Evolutionary conservation across 495 filamentous ascomycete genomes (phyloP).

Genomic region (Podospora pseudopauciseta): DNA sequence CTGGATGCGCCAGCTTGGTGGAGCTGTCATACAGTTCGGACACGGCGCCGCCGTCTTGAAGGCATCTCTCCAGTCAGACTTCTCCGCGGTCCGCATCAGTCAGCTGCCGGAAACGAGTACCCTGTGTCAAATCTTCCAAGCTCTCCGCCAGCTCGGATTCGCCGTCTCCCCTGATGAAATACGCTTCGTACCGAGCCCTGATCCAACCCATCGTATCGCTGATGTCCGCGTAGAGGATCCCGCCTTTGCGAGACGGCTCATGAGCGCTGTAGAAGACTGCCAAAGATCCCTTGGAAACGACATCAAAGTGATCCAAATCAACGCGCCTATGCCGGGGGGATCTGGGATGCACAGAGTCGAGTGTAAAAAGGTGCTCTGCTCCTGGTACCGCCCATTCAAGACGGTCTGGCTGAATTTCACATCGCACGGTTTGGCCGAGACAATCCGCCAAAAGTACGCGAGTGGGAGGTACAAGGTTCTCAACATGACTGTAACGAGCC

Average conservation of each 20-base stretch:
- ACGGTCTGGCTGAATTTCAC: conserved; percentile 33
- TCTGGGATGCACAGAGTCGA: conserved; percentile 27
- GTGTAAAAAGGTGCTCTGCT: conserved; percentile 30
- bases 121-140: conserved; percentile 9
- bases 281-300: not conserved
- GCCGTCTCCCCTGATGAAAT: conserved; percentile 6
- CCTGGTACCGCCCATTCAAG: conserved; percentile 31
- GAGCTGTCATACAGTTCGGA: conserved; percentile 29
- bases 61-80: conserved; percentile 27
- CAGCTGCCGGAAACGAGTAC: conserved; percentile 23
- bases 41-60: conserved; percentile 28
- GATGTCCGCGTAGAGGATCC: conserved; percentile 28
- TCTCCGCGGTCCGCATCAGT: conserved; percentile 31
- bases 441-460: conserved; percentile 19
- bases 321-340: conserved; percentile 17
- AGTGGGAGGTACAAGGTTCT: conserved; percentile 20
- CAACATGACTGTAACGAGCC: conserved; percentile 9
- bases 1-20: conserved; percentile 24
- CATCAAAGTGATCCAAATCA: conserved; percentile 15
- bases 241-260: conserved; percentile 18
- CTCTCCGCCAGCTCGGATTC: conserved; percentile 19
- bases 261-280: not conserved
- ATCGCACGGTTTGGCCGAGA: conserved; percentile 14
- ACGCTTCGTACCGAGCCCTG: conserved; percentile 2
- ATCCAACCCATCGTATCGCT: conserved; percentile 12